Conservation (phyloP, 2,329 filamentous ascomycete genomes). For the Emericellopsis cladophorae region DNA sequence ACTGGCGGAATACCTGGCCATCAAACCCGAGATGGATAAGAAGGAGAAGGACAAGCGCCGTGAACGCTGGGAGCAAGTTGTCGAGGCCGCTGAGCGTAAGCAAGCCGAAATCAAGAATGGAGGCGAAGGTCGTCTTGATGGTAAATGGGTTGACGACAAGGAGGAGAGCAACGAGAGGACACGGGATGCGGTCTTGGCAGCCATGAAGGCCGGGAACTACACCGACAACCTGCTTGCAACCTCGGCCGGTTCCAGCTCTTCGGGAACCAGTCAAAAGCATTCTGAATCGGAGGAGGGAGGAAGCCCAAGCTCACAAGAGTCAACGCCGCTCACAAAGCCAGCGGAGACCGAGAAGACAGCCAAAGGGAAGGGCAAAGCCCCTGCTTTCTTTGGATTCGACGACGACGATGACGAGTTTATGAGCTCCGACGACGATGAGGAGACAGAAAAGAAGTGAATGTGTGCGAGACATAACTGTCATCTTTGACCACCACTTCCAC, state of each 20-base stretch:
- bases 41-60: constrained; percentile 81
- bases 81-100: constrained; percentile 70
- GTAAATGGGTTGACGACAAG: constrained; percentile 90
- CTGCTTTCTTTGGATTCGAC: constrained; percentile 62
- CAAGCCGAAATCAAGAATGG: constrained; percentile 75
- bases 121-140: constrained; percentile 60
- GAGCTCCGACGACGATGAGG: constrained; percentile 46
- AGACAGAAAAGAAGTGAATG: background rate
- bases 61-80: constrained; percentile 77
- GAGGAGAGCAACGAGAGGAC: constrained; percentile 82
- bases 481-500: too few species aligned
- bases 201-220: constrained; percentile 52
- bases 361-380: constrained; percentile 25
- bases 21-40: constrained; percentile 95
- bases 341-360: constrained; percentile 19
- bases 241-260: constrained; percentile 33
- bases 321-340: constrained; percentile 26
- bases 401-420: constrained; percentile 68
- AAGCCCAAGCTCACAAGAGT: constrained; percentile 30
- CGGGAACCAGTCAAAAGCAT: constrained; percentile 12
- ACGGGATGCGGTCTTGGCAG: constrained; percentile 58
- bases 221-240: constrained; percentile 46
- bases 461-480: too few species aligned
- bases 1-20: constrained; percentile 83
- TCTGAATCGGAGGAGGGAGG: constrained; percentile 22